Base-by-base conservation (phyloP, 176 grass and related monocot genomes). In the Cenchrus americanus region DNA sequence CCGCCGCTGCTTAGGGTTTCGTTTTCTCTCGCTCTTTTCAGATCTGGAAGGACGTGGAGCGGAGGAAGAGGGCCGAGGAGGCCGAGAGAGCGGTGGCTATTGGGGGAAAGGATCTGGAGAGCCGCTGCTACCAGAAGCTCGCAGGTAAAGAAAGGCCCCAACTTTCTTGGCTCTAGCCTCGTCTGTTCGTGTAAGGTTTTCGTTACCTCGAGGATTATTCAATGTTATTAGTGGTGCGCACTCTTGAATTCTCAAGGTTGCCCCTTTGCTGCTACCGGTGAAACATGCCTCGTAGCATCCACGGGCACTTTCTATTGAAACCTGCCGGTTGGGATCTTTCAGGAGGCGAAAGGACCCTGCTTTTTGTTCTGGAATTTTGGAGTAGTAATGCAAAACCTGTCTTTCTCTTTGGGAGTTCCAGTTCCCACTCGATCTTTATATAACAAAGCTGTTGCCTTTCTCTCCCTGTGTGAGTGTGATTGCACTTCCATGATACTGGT, bases 51-150 rank as follows among this genome's bases (percentile, higher is more conserved):
- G 2, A 30, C 43, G 75, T 68, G 47, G 50, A 51, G 26, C 82
- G 80, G 50, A 50, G 71, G 34, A 26, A 7, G 47, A 61, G 44
- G 48, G 47, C 73, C 47, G 54, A 58, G 34, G 79, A 11, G 24
- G 90, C 82, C 1, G 78, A 73, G 49, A 12, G 71, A 24, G 79
- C 68, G 47, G 46, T 78, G 23, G 52, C 73, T 23, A 8, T 90
- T 2, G 93, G 63, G 14, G 53, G 37, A 19, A 88, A 86, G 82
- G 70, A 88, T n/a, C 52, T 53, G 34, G 75, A 90, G 59, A 18
- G 44, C 52, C 24, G 63, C 23, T 75, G 83, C 69, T 46, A 71
- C 22, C 13, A 71, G 44, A 88, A 86, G 43, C 47, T 81, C 3
- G 54, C 26, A 58, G 83, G 92, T 91, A 57, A 61, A 76, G 50